Evolutionary conservation across 2,329 filamentous ascomycete genomes (phyloP).

Genomic region (Alternaria rosae): DNA sequence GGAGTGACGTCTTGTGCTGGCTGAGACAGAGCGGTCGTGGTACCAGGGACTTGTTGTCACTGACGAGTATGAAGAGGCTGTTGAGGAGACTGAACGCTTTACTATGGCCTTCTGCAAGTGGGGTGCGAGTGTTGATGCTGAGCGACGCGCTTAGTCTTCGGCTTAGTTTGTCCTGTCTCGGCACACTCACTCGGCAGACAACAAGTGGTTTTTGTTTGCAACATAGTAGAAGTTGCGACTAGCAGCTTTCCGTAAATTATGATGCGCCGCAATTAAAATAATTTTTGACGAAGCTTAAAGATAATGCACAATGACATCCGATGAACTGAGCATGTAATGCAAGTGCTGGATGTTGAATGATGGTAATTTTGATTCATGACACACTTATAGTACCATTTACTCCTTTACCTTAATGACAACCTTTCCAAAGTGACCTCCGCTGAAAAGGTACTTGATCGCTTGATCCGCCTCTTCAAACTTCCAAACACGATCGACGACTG

Average conservation of each 20-base stretch:
- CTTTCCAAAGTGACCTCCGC: conserved; percentile 52
- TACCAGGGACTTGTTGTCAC: not conserved
- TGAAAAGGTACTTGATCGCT: conserved; percentile 40
- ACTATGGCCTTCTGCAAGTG: not conserved
- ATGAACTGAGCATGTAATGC: not conserved
- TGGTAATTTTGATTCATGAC: not conserved
- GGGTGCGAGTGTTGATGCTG: not conserved
- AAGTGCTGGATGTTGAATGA: not conserved
- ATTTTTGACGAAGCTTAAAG: not conserved
- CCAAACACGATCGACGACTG: conserved; percentile 53
- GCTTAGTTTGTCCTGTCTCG: not conserved
- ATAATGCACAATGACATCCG: not conserved
- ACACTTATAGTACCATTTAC: not conserved
- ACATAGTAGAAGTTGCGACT: not conserved
- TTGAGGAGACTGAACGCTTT: not conserved
- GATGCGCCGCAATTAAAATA: too few species aligned
- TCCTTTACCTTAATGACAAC: conserved; percentile 45
- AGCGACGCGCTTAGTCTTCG: not conserved
- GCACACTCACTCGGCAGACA: too few species aligned
- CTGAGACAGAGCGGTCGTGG: not conserved
- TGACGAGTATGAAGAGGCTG: not conserved
- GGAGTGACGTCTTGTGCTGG: not conserved
- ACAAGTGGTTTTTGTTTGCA: not conserved
- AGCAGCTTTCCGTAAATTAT: not conserved
- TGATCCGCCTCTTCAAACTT: conserved; percentile 44